Base-by-base conservation (phyloP, 2,329 filamentous ascomycete genomes). In the Lecanicillium sp. region DNA sequence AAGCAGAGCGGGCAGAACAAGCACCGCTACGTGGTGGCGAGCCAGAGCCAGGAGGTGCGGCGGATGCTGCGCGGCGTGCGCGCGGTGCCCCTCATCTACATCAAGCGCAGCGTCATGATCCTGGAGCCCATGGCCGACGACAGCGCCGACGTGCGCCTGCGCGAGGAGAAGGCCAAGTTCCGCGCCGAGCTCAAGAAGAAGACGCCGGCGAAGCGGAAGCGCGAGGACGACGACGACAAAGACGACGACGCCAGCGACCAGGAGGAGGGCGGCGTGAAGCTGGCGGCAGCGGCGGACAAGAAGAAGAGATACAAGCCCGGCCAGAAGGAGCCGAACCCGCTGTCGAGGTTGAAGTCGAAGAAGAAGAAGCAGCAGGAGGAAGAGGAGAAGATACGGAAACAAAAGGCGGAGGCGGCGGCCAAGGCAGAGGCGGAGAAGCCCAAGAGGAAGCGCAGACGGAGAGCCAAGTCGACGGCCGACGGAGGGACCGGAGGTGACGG, bases 1-100 rank as follows among this genome's bases (percentile, higher is more conserved):
- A 93, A 93, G 63, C 72, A 69, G 43, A 80, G 72, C 52, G 76
- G 78, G 32, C 77, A 77, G 50, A 93, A 93, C 64, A 89, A 88
- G 68, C 81, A 90, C 60, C 77, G 84, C 50, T 91, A 91, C 61
- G 79, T 89, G 11, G 83, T 91, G 17, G 87, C 87, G 8, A 84
- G 79, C 52, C 87, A 91, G 64, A 83, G 85, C 54, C 65, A 72
- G 20, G 77, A 80, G 35, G 74, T 87, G 38, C 71, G 87, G 55
- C 72, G 75, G 39, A 69, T 72, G 55, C 74, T 91, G 69, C 75
- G 86, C 43, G 67, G 66, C n/a, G 74, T 90, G 17, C 75, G 79
- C 20, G 87, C 86, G 17, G 84, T 88, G 41, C 87, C 87, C 17
- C 64, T 91, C 52, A 78, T 93, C 39, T 91, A 91, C 62, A 85